phyloP scores from a whole-genome alignment of 2,329 filamentous ascomycete species.

The Byssoonygena ceratinophila region DNA sequence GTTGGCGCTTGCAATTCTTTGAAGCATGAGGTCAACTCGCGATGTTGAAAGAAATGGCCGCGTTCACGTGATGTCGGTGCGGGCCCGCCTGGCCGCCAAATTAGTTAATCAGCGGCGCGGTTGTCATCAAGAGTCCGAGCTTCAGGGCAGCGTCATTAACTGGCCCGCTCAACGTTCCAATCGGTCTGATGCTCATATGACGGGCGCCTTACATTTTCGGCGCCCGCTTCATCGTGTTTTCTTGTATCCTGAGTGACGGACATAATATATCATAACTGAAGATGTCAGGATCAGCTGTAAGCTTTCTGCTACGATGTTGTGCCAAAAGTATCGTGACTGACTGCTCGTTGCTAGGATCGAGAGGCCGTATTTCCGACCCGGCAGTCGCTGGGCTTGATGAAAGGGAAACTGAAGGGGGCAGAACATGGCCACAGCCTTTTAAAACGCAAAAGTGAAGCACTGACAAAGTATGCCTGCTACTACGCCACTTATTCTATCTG shows the following conservation, averaged over 20 bases:
- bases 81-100: background rate
- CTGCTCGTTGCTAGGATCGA: conserved; percentile 54
- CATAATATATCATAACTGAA: background rate
- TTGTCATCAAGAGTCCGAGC: background rate
- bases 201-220: conserved; percentile 1
- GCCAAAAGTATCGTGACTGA: conserved; percentile 13
- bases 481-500: background rate
- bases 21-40: conserved; percentile 22
- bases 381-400: conserved; percentile 94
- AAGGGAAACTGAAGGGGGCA: conserved; percentile 90
- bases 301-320: conserved; percentile 17
- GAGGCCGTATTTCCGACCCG: conserved; percentile 96
- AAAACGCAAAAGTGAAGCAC: conserved; percentile 94
- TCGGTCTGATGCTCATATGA: background rate
- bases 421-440: conserved; percentile 86
- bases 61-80: conserved; percentile 17
- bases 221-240: background rate
- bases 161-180: background rate
- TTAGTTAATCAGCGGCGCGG: background rate
- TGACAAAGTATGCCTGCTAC: conserved; percentile 66
- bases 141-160: conserved; percentile 1
- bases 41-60: conserved; percentile 22
- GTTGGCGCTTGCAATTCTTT: conserved; percentile 10
- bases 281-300: conserved; percentile 38
- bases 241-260: background rate